Evolutionary conservation across 169 alveolate species (phyloP).

Genomic region (Cryptosporidium sp.): DNA sequence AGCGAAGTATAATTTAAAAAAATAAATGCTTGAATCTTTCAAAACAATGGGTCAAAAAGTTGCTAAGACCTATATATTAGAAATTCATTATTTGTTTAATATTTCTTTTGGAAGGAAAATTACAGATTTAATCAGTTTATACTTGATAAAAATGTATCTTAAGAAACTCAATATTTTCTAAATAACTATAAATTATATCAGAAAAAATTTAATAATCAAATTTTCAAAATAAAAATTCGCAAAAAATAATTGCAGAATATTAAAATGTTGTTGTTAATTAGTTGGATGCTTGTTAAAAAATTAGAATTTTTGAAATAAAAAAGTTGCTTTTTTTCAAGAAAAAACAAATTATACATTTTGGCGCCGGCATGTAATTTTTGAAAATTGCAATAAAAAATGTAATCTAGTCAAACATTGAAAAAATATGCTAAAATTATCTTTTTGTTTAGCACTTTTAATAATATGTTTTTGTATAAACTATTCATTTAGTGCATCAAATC

Average conservation of each 20-base stretch:
- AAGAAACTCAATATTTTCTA: no score
- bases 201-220: no score
- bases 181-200: no score
- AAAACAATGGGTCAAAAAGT: neutral
- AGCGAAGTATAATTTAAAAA: neutral
- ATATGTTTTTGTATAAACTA: neutral
- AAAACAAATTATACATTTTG: neutral
- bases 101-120: no score
- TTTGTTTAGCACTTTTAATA: neutral
- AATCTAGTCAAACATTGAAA: neutral
- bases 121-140: no score
- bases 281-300: neutral
- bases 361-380: conserved; percentile 1
- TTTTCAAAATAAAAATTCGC: no score
- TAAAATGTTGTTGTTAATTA: no score
- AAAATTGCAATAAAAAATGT: neutral
- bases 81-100: no score
- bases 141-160: no score
- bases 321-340: neutral
- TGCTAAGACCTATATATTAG: neutral
- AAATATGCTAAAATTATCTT: neutral
- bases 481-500: neutral
- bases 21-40: no score
- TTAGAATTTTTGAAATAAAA: neutral
- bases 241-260: no score